Evolutionary conservation across 352 stramenopile species (phyloP).

Genomic region (Globisporangium viniferum): DNA sequence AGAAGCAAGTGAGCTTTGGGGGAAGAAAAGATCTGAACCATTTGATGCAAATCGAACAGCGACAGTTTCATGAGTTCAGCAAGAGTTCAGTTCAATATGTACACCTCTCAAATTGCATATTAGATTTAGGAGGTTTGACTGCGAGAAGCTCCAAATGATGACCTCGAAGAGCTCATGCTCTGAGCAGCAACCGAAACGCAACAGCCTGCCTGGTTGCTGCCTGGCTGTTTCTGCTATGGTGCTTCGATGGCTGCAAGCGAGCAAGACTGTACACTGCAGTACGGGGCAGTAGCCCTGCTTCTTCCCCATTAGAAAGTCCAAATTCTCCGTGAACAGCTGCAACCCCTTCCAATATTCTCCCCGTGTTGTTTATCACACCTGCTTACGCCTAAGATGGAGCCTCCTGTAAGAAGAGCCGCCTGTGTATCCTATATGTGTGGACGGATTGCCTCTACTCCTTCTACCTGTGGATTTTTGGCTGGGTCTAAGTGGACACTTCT

Average conservation of each 20-base stretch:
- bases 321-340: not conserved
- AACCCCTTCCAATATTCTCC: not conserved
- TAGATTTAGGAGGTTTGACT: not conserved
- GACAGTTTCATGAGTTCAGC: conserved; percentile 7
- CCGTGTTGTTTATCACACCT: not conserved
- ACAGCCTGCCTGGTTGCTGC: not conserved
- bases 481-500: not conserved
- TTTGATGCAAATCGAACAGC: conserved; percentile 1
- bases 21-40: not conserved
- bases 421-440: not conserved
- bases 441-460: not conserved
- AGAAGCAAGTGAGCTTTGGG: not conserved
- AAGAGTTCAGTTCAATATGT: not conserved
- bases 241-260: not conserved
- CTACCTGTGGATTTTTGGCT: not conserved
- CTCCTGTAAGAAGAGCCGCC: not conserved
- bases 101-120: not conserved
- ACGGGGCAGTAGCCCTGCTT: not conserved
- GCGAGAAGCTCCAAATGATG: not conserved
- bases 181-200: not conserved
- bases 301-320: not conserved
- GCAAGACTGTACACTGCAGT: not conserved
- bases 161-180: not conserved
- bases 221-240: not conserved
- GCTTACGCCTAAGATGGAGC: not conserved